Conservation (phyloP, 768 basidiomycete genomes). For the Tulasnella sp. region DNA sequence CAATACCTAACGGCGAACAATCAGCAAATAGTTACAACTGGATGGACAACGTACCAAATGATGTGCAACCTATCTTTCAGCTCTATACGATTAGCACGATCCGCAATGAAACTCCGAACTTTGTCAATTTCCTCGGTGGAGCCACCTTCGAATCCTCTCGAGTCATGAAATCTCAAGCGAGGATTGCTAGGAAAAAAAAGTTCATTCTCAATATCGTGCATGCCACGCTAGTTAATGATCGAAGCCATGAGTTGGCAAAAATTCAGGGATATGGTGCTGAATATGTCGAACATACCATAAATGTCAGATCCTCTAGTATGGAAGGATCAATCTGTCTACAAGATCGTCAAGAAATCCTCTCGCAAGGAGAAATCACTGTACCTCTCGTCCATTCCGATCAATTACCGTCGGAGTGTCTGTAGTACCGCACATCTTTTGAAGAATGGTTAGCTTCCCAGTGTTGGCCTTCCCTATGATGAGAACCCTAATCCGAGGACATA, state of each 20-base stretch:
- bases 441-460: conserved; percentile 16
- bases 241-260: neutral
- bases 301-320: neutral
- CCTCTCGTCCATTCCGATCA: neutral
- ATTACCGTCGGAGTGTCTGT: conserved; percentile 11
- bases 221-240: conserved; percentile 24
- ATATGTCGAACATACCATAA: neutral
- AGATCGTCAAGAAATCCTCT: neutral
- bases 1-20: neutral
- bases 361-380: neutral
- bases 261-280: neutral
- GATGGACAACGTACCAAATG: conserved; percentile 28
- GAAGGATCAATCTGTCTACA: neutral
- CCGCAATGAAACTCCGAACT: conserved; percentile 26
- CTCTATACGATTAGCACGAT: conserved; percentile 18
- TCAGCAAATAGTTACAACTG: neutral
- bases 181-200: conserved; percentile 26
- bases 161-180: conserved; percentile 33
- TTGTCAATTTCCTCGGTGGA: conserved; percentile 22
- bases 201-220: conserved; percentile 26
- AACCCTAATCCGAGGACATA: neutral
- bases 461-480: neutral
- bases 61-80: conserved; percentile 27
- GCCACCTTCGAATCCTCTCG: conserved; percentile 31
- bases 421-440: conserved; percentile 13